Base-by-base conservation (phyloP, 192 early-diverging fungal genomes). In the Entophlyctis luteolus region DNA sequence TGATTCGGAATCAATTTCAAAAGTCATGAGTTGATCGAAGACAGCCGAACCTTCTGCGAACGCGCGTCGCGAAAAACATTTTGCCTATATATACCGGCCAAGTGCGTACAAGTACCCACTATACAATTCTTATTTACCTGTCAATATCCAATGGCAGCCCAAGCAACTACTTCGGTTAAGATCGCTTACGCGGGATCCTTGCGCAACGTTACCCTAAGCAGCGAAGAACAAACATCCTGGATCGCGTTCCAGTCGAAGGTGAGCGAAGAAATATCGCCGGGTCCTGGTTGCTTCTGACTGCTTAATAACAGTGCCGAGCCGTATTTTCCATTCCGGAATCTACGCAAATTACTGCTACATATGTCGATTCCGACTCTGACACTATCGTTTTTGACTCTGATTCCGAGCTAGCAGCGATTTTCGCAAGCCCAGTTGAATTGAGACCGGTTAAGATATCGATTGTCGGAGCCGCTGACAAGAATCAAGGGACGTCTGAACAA, bases 371-470 rank as follows among this genome's bases (percentile, higher is more conserved):
- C 32, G 73, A 75, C 45, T 52, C 50, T 6, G 73, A 75, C 73
- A 39, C 14, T 31, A 75, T 75, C 46, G 27, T 55, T 16, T 31
- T 75, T 22, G 70, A 75, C 56, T 70, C 73, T 4, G 73, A 75
- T 42, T 46, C 46, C 34, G 73, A 75, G 42, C 49, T 75, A 5
- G n/a, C 12, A 6, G 66, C 59, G 4, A 39, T 68, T 2, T 34
- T 66, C 29, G 6, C 8, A 31, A 45, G 27, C 16, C 46, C 60
- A 32, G 6, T 32, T 33, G 50, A 49, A 33, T 49, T 63, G 6
- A 49, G 4, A 34, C 47, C 50, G n/a, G 18, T n/a, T 32, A 45
- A 16, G 12, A 38, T 8, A 6, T n/a, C n/a, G n/a, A n/a, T n/a
- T n/a, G n/a, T n/a, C n/a, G n/a, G n/a, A n/a, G n/a, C n/a, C n/a